Evolutionary conservation across 1,139 yeast genomes (phyloP).

Genomic region (Debaryomycetaceae sp.): DNA sequence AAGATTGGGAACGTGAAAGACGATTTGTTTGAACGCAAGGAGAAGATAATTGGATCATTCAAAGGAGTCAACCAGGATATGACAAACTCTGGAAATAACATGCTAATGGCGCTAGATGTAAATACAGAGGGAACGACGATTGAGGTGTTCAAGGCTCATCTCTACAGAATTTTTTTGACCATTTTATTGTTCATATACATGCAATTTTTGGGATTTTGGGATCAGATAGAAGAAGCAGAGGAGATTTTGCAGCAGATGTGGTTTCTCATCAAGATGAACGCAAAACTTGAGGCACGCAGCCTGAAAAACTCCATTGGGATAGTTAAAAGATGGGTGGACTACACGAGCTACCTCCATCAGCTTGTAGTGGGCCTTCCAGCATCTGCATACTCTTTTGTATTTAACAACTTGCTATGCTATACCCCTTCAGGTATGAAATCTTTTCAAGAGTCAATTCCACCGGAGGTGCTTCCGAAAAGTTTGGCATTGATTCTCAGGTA

Average conservation of each 20-base stretch:
- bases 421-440: slow-evolving; percentile 10
- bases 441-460: slow-evolving; percentile 12
- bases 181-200: slow-evolving; percentile 2
- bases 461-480: slow-evolving; percentile 15
- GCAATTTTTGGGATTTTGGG: slow-evolving; percentile 2
- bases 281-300: slow-evolving; percentile 1
- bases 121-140: slow-evolving; percentile 13
- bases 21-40: no score
- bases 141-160: slow-evolving; percentile 18
- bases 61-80: neutral
- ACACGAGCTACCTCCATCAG: neutral
- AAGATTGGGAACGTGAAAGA: no score
- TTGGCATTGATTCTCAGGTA: slow-evolving; percentile 16
- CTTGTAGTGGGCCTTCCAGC: slow-evolving; percentile 4
- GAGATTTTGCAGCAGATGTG: slow-evolving; percentile 9
- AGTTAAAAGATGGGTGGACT: neutral
- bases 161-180: slow-evolving; percentile 14
- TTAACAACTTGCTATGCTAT: slow-evolving; percentile 3
- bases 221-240: slow-evolving; percentile 3
- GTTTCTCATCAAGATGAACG: slow-evolving; percentile 10
- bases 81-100: neutral
- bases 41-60: neutral
- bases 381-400: slow-evolving; percentile 3
- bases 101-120: slow-evolving; percentile 8
- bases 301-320: neutral